Conservation (phyloP, 192 early-diverging fungal species). For the Funneliformis geosporum region DNA sequence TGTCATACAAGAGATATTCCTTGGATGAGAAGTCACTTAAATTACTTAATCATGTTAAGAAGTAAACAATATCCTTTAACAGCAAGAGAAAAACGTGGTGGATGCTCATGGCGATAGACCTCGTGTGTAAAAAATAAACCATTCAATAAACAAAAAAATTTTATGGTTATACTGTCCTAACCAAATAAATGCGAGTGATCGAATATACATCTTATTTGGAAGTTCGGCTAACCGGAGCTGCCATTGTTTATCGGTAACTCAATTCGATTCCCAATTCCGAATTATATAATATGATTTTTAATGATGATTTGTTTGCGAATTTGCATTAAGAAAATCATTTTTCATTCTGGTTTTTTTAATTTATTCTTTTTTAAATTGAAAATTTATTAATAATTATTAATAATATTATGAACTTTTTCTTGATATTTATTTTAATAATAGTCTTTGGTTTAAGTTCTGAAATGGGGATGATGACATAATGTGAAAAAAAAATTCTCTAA, state of each 20-base stretch:
- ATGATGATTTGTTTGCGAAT: too few species aligned
- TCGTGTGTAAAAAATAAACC: neutral
- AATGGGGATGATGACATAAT: too few species aligned
- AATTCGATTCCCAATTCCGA: neutral
- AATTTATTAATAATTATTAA: too few species aligned
- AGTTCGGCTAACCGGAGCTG: neutral
- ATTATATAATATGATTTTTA: neutral
- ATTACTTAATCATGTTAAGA: neutral
- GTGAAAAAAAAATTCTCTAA: too few species aligned
- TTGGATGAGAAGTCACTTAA: too few species aligned
- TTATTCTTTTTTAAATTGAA: too few species aligned
- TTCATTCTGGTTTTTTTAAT: too few species aligned
- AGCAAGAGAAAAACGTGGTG: neutral
- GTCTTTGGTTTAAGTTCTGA: too few species aligned
- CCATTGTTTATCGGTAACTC: neutral
- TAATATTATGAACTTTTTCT: too few species aligned
- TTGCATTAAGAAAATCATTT: too few species aligned
- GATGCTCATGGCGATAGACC: neutral
- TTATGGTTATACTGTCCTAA: neutral
- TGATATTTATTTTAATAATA: too few species aligned
- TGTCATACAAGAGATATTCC: neutral
- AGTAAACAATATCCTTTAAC: neutral
- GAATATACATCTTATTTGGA: neutral
- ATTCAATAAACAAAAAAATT: neutral
- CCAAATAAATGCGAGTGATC: neutral